Percentiles rank a stretch among this genome's conserved stretches.
Evolutionary conservation across 208 protist genomes (phyloP).

Genomic region (Lotmaria passim): DNA sequence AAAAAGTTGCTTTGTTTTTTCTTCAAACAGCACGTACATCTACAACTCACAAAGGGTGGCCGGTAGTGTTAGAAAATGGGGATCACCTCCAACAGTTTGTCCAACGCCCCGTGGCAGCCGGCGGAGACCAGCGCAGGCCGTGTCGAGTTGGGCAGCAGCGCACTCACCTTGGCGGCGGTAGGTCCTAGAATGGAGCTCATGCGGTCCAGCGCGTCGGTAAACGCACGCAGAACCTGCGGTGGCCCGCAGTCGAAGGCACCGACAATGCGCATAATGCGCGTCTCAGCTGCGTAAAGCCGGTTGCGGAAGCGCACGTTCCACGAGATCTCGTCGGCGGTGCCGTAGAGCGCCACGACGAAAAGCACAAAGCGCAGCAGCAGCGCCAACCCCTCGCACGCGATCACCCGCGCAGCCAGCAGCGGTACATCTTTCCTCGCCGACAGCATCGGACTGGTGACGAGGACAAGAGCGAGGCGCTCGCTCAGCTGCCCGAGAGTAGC

Average conservation of each 20-base stretch:
- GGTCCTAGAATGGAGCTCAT: constrained; percentile 20
- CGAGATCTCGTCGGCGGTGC: constrained; percentile 28
- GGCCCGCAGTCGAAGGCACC: constrained; percentile 29
- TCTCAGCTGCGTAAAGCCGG: constrained; percentile 27
- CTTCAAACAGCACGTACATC: background rate
- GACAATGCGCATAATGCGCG: constrained; percentile 24
- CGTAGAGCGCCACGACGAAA: constrained; percentile 23
- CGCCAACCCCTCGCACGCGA: constrained; percentile 25
- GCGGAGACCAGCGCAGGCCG: constrained; percentile 20
- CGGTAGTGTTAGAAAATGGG: constrained; percentile 14
- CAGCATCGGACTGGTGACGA: constrained; percentile 2
- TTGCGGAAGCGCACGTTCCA: constrained; percentile 34
- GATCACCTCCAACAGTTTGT: constrained; percentile 30
- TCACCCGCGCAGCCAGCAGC: constrained; percentile 23
- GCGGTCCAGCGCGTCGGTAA: constrained; percentile 25
- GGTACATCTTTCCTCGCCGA: background rate
- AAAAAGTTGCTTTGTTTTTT: background rate
- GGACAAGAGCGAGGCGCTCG: constrained; percentile 12
- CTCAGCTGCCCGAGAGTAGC: constrained; percentile 15
- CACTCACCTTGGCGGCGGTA: constrained; percentile 27
- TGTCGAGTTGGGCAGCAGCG: constrained; percentile 21
- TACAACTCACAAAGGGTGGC: too few relatives aligned
- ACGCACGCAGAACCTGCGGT: constrained; percentile 5
- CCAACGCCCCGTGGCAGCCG: constrained; percentile 31
- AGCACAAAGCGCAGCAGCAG: constrained; percentile 25